Conservation (phyloP, 768 basidiomycete species). For the Mycena polygramma region DNA sequence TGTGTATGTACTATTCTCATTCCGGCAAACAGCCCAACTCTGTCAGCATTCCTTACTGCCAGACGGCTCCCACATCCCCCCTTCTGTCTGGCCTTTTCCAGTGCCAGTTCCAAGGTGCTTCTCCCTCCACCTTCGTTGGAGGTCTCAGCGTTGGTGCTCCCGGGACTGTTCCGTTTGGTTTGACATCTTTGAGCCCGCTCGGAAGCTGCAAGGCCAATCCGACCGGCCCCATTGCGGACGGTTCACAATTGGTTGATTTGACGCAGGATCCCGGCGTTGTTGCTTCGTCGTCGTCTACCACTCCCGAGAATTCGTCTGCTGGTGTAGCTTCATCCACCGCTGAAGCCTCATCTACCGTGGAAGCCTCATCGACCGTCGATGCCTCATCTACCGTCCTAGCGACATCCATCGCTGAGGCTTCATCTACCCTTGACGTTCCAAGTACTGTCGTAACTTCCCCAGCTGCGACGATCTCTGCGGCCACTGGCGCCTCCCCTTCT, state of each 20-base stretch:
- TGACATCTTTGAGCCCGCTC: constrained; percentile 54
- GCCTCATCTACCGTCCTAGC: neutral
- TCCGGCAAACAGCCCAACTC: constrained; percentile 52
- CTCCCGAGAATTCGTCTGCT: constrained; percentile 7
- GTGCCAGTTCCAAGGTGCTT: constrained; percentile 66
- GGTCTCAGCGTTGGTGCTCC: constrained; percentile 54
- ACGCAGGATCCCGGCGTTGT: constrained; percentile 52
- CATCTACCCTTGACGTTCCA: neutral
- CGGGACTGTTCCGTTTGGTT: constrained; percentile 69
- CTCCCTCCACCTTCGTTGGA: constrained; percentile 60
- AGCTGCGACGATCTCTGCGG: constrained; percentile 12
- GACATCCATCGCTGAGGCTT: neutral
- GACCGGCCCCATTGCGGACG: constrained; percentile 62
- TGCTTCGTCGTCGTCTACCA: neutral
- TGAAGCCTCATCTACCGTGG: constrained; percentile 1
- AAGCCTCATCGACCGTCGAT: neutral
- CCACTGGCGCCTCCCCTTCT: constrained; percentile 9
- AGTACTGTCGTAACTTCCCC: constrained; percentile 2
- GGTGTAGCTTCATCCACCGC: neutral
- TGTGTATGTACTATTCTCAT: neutral
- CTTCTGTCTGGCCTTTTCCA: constrained; percentile 71
- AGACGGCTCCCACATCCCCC: constrained; percentile 62
- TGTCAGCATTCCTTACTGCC: constrained; percentile 64
- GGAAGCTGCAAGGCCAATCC: constrained; percentile 67
- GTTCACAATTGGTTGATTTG: constrained; percentile 55